A percentile compares a stretch with the other conserved stretches of the same genome.
phyloP scores from a whole-genome alignment of 208 protist genomes.

The Trypanosoma boissoni region DNA sequence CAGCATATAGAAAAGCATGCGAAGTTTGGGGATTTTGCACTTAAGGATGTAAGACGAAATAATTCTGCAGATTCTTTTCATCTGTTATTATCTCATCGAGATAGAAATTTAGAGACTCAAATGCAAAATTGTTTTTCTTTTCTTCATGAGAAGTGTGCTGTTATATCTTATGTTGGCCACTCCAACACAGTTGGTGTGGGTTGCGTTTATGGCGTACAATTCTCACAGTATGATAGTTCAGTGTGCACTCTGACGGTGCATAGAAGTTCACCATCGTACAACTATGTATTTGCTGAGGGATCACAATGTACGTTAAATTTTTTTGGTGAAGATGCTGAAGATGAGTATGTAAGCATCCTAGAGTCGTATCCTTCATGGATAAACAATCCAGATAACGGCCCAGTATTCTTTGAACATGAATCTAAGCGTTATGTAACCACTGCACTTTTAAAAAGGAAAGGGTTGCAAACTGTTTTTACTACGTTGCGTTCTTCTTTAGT shows the following conservation, averaged over 20 bases:
- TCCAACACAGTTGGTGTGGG: conserved; percentile 14
- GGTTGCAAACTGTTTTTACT: conserved; percentile 13
- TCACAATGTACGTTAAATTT: conserved; percentile 24
- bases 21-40: conserved; percentile 9
- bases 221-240: conserved; percentile 21
- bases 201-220: conserved; percentile 15
- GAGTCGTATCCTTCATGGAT: conserved; percentile 17
- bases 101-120: conserved; percentile 1
- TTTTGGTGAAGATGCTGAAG: conserved; percentile 12
- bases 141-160: conserved; percentile 9
- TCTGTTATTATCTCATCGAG: conserved; percentile 10
- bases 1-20: conserved; percentile 17
- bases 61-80: conserved; percentile 34
- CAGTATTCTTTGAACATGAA: conserved; percentile 15
- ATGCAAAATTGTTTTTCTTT: conserved; percentile 15
- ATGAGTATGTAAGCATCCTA: conserved; percentile 14
- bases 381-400: conserved; percentile 11
- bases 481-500: conserved; percentile 22
- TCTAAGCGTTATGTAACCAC: conserved; percentile 14
- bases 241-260: conserved; percentile 8
- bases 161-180: conserved; percentile 11
- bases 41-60: conserved; percentile 17
- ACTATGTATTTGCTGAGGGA: conserved; percentile 24
- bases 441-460: conserved; percentile 2
- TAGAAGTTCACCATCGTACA: conserved; percentile 28